Evolutionary conservation across 2,329 filamentous ascomycete genomes (phyloP), one percentile per base, ranked within the genome.

Genomic region (Truncatella angustata): DNA sequence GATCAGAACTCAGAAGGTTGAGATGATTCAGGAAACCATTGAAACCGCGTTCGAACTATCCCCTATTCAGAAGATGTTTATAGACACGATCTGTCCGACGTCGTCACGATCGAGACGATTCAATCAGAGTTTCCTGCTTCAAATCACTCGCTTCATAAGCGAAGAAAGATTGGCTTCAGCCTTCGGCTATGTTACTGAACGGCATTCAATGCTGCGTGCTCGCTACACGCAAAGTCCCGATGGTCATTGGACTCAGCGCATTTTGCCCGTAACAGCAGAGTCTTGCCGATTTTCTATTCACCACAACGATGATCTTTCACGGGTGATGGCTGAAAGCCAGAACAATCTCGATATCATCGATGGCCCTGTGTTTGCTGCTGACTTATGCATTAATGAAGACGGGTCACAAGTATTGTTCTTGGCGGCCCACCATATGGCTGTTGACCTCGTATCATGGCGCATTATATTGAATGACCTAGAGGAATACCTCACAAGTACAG

Each of bases 381-480:
- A 62, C 37, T 44, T 63, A 3, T 61, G 67, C 3, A 45, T 20
- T 12, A 54, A 56, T 1, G 3, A 26, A n/a, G 30, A 53, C 1
- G 53, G 53, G 4, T 23, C 56, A 5, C 66, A 67, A 24, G 37
- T 61, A 1, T 40, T 71, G 0, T 68, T 66, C 9, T 42, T 74
- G 12, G 58, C 62, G 4, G 65, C 62, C 2, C 70, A 73, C n/a
- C 71, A 73, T 50, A 58, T 73, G 0, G 65, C 70, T 1, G 66
- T 77, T 12, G 74, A 78, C 48, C 57, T 77, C 3, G 72, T 78
- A 1, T 74, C 73, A 0, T 78, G 75, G 75, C 65, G 71, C 12
- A 66, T 74, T 37, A 62, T 78, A 2, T 57, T 77, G 0, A 67
- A 72, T 34, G 73, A 78, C 42, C 60, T 78, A 0, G 73, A 77